A percentile compares a stretch with the other conserved stretches of the same genome.
phyloP scores from a whole-genome alignment of 768 basidiomycete genomes.

The Fibroporia radiculosa region DNA sequence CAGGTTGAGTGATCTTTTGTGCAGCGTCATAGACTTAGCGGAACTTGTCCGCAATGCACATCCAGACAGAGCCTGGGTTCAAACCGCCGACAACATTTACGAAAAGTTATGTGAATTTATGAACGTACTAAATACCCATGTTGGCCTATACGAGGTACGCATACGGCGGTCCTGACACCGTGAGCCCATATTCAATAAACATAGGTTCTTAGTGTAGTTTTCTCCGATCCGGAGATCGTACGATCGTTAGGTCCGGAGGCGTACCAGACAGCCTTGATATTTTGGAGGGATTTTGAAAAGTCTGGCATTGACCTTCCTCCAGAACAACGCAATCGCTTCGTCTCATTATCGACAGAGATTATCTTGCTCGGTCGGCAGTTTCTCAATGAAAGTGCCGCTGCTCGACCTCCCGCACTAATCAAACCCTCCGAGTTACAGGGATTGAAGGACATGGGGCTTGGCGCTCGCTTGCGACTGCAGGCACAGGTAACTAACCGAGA shows the following conservation, averaged over 20 bases:
- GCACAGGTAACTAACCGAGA: conserved; percentile 71
- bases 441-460: conserved; percentile 71
- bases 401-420: conserved; percentile 61
- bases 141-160: conserved; percentile 82
- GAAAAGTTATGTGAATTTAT: conserved; percentile 93
- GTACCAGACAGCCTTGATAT: conserved; percentile 83
- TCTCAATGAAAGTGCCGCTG: conserved; percentile 54
- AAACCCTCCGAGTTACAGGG: conserved; percentile 64
- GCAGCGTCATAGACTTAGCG: conserved; percentile 93
- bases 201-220: conserved; percentile 64
- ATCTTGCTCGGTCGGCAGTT: conserved; percentile 84
- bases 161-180: background rate
- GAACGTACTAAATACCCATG: conserved; percentile 94
- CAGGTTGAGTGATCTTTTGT: conserved; percentile 90
- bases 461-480: conserved; percentile 63
- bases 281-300: conserved; percentile 95
- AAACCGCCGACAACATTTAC: conserved; percentile 80
- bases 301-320: conserved; percentile 89
- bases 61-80: conserved; percentile 78
- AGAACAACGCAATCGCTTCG: conserved; percentile 70
- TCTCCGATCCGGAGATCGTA: conserved; percentile 61
- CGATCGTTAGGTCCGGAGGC: conserved; percentile 66
- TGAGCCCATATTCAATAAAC: conserved; percentile 1
- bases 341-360: conserved; percentile 85
- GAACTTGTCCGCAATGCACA: conserved; percentile 92